phyloP scores from a whole-genome alignment of 176 grass and related monocot genomes.

The Musa schizocarpa region DNA sequence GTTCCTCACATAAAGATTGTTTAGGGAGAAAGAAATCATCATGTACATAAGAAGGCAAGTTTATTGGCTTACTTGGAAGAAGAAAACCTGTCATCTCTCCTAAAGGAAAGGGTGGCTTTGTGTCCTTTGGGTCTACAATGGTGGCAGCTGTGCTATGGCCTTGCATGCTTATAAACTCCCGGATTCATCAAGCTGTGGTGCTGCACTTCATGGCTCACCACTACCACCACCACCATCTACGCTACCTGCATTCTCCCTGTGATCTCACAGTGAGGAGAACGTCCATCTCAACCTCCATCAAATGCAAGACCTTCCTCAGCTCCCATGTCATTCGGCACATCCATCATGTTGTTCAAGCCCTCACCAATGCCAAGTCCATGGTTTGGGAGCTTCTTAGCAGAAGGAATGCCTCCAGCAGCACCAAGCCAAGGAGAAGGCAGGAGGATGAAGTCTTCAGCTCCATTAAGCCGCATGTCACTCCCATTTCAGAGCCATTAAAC shows the following conservation, averaged over 20 bases:
- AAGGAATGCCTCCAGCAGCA: neutral
- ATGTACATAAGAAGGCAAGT: too few species aligned
- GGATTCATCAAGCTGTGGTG: neutral
- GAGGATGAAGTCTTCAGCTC: conserved; percentile 6
- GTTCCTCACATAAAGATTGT: neutral
- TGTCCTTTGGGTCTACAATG: neutral
- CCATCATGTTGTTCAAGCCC: neutral
- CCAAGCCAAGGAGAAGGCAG: neutral
- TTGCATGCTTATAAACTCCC: neutral
- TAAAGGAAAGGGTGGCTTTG: too few species aligned
- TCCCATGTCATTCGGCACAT: neutral
- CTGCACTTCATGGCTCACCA: neutral
- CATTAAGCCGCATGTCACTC: conserved; percentile 16
- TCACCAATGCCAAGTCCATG: conserved; percentile 2
- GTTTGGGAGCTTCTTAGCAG: neutral
- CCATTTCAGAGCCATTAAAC: neutral
- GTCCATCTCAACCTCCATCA: neutral
- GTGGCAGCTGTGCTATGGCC: neutral
- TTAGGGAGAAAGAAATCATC: too few species aligned
- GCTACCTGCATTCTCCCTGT: neutral
- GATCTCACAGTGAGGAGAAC: neutral
- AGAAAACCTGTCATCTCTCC: too few species aligned
- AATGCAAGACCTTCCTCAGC: neutral
- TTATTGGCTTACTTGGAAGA: too few species aligned
- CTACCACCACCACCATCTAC: neutral